Evolutionary conservation across 176 grass and related monocot species (phyloP).

Genomic region (Ensete ventricosum): DNA sequence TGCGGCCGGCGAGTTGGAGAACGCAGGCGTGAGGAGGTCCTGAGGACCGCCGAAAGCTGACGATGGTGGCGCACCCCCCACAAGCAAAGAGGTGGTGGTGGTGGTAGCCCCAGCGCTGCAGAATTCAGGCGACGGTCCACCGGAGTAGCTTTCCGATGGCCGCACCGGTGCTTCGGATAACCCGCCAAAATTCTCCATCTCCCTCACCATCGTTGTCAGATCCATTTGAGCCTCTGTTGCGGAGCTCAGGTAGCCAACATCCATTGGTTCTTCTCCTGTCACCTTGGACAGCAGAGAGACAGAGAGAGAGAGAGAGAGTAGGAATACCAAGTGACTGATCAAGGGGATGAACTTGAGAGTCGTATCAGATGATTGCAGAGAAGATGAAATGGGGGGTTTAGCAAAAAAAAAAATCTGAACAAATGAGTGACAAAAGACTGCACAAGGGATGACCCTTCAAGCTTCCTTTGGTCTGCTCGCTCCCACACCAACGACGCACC

Average conservation of each 20-base stretch:
- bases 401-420: neutral
- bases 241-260: neutral
- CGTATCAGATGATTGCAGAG: neutral
- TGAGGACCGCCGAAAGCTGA: no score
- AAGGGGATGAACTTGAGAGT: neutral
- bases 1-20: neutral
- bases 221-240: constrained; percentile 1
- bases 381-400: neutral
- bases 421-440: no score
- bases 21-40: neutral
- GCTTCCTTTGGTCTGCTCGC: neutral
- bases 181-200: neutral
- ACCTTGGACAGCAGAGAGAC: neutral
- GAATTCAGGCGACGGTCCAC: neutral
- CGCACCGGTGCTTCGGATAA: neutral
- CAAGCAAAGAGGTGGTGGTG: neutral
- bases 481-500: neutral
- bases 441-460: neutral
- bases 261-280: neutral
- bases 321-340: neutral
- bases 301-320: no score
- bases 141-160: neutral
- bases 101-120: neutral
- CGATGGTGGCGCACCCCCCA: no score
- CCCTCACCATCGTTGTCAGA: neutral